Conservation (phyloP, 345 rosid species). For the Hypericum androsaemum region DNA sequence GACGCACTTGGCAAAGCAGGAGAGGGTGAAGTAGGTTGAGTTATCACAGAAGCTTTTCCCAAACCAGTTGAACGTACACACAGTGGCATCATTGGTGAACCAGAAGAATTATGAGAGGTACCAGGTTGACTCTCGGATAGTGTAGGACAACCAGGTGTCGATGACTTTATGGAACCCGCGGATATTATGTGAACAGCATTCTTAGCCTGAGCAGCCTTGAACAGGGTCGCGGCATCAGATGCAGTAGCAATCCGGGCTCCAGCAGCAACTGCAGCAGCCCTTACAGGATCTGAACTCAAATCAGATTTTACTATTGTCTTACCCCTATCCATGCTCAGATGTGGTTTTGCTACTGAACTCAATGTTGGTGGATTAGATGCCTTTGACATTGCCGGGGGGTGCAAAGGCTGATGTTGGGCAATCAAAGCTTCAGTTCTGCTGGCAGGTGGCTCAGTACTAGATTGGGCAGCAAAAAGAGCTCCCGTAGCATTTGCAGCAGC, state of each 20-base stretch:
- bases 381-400: conserved; percentile 19
- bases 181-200: conserved; percentile 43
- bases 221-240: conserved; percentile 43
- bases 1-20: conserved; percentile 18
- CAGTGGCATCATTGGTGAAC: conserved; percentile 19
- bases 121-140: conserved; percentile 29
- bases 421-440: conserved; percentile 29
- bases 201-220: conserved; percentile 51
- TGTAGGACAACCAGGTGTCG: conserved; percentile 24
- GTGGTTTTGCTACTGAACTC: conserved; percentile 34
- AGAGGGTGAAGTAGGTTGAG: conserved; percentile 23
- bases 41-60: conserved; percentile 25
- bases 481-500: too few relatives aligned
- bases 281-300: conserved; percentile 39
- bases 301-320: conserved; percentile 27
- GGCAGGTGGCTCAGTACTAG: too few relatives aligned
- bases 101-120: conserved; percentile 18
- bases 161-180: conserved; percentile 29
- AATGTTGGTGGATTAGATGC: conserved; percentile 24
- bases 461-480: too few relatives aligned
- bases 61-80: conserved; percentile 21
- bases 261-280: conserved; percentile 73
- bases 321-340: conserved; percentile 28
- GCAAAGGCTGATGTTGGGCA: conserved; percentile 37
- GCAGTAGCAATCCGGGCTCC: conserved; percentile 64